phyloP scores from a whole-genome alignment of 148 eudicot species.

The Euryodendron excelsum region DNA sequence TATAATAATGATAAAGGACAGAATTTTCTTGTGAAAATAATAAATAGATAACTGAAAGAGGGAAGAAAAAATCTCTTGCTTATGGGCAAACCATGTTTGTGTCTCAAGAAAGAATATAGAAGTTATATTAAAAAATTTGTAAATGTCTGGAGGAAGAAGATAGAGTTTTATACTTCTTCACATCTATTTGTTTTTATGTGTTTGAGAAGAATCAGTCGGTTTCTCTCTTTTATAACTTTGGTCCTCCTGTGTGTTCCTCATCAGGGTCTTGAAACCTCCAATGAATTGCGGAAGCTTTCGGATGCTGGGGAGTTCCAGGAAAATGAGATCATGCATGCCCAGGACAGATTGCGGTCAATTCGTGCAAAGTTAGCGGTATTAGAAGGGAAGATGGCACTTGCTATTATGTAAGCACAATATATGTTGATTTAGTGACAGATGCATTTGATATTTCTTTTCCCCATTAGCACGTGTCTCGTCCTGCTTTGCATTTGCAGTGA shows the following conservation, averaged over 20 bases:
- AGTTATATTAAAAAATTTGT: background rate
- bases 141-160: background rate
- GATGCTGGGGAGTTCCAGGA: slow-evolving; percentile 88
- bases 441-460: background rate
- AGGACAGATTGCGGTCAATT: slow-evolving; percentile 62
- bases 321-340: slow-evolving; percentile 72
- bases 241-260: background rate
- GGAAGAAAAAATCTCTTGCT: background rate
- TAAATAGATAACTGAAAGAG: background rate
- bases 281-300: slow-evolving; percentile 55
- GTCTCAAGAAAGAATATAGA: background rate
- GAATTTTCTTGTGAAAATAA: background rate
- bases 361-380: slow-evolving; percentile 76
- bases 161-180: background rate
- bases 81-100: background rate
- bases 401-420: slow-evolving; percentile 52
- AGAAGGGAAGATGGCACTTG: slow-evolving; percentile 84
- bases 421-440: background rate
- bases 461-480: background rate
- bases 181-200: background rate
- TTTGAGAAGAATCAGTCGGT: background rate
- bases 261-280: slow-evolving; percentile 47
- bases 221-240: background rate
- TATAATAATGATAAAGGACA: background rate
- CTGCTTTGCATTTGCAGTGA: slow-evolving; percentile 40